Percentiles rank a stretch among this genome's conserved stretches.
Conservation (phyloP, 192 early-diverging fungal genomes). For the Powellomyces hirtus region DNA sequence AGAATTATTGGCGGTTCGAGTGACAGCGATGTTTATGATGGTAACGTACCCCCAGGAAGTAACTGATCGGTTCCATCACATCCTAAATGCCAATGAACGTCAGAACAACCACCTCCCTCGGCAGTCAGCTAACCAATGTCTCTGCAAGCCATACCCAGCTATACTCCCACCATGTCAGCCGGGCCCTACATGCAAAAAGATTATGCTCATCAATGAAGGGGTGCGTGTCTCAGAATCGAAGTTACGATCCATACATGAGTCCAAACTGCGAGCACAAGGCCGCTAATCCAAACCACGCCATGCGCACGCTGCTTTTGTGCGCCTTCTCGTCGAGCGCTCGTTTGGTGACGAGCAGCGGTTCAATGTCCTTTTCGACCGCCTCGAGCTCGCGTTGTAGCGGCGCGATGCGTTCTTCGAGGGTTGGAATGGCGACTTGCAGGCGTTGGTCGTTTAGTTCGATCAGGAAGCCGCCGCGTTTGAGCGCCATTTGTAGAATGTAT, state of each 20-base stretch:
- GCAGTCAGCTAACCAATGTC: background rate
- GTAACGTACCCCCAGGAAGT: slow-evolving; percentile 25
- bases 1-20: no score
- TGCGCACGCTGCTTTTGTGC: slow-evolving; percentile 6
- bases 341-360: slow-evolving; percentile 24
- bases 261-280: slow-evolving; percentile 33
- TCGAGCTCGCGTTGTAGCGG: slow-evolving; percentile 19
- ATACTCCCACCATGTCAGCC: slow-evolving; percentile 35
- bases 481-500: slow-evolving; percentile 17
- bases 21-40: no score
- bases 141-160: no score
- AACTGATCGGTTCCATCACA: slow-evolving; percentile 37
- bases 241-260: slow-evolving; percentile 24
- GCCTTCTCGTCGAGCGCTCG: slow-evolving; percentile 21
- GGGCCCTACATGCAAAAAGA: slow-evolving; percentile 7
- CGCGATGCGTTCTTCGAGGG: slow-evolving; percentile 22
- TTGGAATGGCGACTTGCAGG: slow-evolving; percentile 10
- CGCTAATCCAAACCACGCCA: slow-evolving; percentile 29
- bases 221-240: no score
- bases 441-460: background rate
- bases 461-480: slow-evolving; percentile 22
- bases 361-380: slow-evolving; percentile 18
- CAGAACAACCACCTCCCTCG: background rate
- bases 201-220: no score
- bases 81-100: no score